Conservation (phyloP, 148 eudicot species). For the Heliosperma pusillum region DNA sequence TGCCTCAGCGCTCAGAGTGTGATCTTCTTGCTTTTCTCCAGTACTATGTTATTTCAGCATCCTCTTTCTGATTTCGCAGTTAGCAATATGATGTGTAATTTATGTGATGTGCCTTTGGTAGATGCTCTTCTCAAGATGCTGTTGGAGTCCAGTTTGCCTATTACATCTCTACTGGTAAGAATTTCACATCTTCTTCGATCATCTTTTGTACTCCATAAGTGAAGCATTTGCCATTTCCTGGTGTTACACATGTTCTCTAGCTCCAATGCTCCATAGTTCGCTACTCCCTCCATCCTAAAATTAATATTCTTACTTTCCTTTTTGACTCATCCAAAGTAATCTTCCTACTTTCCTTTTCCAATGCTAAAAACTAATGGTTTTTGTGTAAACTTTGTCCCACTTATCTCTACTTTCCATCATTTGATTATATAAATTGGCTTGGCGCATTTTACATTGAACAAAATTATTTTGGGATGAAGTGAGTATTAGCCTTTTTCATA, state of each 20-base stretch:
- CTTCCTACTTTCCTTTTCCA: no score
- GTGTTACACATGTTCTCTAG: slow-evolving; percentile 1
- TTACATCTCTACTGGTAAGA: slow-evolving; percentile 56
- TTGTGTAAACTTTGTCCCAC: no score
- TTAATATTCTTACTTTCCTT: no score
- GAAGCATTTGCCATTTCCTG: neutral
- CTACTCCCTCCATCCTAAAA: neutral
- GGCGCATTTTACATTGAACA: no score
- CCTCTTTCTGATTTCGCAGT: neutral
- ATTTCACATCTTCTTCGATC: slow-evolving; percentile 6
- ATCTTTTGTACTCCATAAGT: neutral
- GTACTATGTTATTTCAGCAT: neutral
- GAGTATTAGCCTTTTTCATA: no score
- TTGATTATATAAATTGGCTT: no score
- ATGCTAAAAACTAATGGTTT: no score
- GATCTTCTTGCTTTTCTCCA: slow-evolving; percentile 10
- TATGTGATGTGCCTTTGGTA: slow-evolving; percentile 30
- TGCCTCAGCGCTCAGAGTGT: neutral
- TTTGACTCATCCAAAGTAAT: no score
- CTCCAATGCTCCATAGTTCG: slow-evolving; percentile 8
- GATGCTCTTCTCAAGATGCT: slow-evolving; percentile 74
- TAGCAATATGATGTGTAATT: neutral
- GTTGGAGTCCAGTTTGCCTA: slow-evolving; percentile 61
- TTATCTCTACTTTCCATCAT: no score
- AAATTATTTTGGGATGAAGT: no score